Conservation (phyloP, 441 rosid species). For the Populus trichocarpa region DNA sequence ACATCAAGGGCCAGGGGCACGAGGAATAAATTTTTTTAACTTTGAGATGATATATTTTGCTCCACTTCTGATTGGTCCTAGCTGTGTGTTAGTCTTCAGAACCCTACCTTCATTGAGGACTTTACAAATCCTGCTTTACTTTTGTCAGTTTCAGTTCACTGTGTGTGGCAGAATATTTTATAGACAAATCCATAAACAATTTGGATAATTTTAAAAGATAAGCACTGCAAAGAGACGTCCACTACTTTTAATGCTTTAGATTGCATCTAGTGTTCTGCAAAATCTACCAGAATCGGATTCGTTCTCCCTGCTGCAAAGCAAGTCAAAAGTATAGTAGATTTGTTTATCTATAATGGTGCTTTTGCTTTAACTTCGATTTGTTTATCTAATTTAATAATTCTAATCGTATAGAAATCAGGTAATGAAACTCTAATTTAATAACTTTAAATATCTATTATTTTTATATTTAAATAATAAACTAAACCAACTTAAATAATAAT, state of each 20-base stretch:
- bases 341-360: background rate
- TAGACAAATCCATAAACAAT: background rate
- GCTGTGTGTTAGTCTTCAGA: background rate
- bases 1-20: background rate
- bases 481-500: background rate
- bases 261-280: conserved; percentile 7
- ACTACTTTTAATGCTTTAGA: conserved; percentile 4
- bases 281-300: conserved; percentile 5
- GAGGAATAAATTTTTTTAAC: background rate
- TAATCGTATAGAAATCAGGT: no score
- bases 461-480: background rate
- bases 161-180: background rate
- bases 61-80: no score
- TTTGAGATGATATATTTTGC: background rate
- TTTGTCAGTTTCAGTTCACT: background rate
- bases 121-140: background rate
- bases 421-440: no score
- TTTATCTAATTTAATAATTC: background rate
- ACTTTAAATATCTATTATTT: no score
- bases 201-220: conserved; percentile 11
- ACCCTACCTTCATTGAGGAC: background rate
- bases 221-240: conserved; percentile 9
- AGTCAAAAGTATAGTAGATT: conserved; percentile 6
- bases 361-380: background rate
- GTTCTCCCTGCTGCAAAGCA: conserved; percentile 3